A percentile compares a stretch with the other conserved stretches of the same genome.
Conservation (phyloP, 1,284 basidiomycete genomes). For the Fomitopsis pinicola region DNA sequence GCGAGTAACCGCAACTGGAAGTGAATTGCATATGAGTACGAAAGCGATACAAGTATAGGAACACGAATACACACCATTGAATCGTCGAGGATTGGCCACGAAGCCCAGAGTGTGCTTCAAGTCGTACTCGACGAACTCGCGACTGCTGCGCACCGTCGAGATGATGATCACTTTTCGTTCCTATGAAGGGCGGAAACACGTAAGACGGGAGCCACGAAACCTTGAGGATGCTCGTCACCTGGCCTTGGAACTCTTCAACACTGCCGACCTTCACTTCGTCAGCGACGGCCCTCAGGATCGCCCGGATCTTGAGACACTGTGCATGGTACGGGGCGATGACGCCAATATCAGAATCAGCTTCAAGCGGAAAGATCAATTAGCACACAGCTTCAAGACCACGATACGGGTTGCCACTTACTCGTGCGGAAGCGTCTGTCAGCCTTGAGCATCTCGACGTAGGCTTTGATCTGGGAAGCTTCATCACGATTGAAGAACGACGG, state of each 20-base stretch:
- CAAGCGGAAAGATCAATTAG: neutral
- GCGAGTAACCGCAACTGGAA: conserved; percentile 50
- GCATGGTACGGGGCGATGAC: conserved; percentile 61
- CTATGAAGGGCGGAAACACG: conserved; percentile 25
- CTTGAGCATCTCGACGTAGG: conserved; percentile 36
- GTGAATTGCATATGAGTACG: neutral
- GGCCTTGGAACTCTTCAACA: conserved; percentile 66
- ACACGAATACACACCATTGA: conserved; percentile 47
- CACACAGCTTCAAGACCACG: neutral
- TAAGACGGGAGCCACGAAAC: neutral
- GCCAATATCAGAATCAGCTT: conserved; percentile 47
- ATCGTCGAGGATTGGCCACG: conserved; percentile 55
- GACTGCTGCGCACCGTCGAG: conserved; percentile 60
- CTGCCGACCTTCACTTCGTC: conserved; percentile 54
- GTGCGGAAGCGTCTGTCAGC: conserved; percentile 31
- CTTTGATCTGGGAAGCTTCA: conserved; percentile 50
- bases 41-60: neutral
- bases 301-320: conserved; percentile 47
- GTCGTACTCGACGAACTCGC: conserved; percentile 52
- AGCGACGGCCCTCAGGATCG: conserved; percentile 21
- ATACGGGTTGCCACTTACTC: conserved; percentile 27
- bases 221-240: conserved; percentile 31
- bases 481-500: conserved; percentile 66
- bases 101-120: conserved; percentile 58
- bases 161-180: conserved; percentile 64